These are phyloP conservation scores for Pachysandra terminalis DNA, from an alignment of 164 flowering plant genomes.

Conservation along the genomic window DNA sequence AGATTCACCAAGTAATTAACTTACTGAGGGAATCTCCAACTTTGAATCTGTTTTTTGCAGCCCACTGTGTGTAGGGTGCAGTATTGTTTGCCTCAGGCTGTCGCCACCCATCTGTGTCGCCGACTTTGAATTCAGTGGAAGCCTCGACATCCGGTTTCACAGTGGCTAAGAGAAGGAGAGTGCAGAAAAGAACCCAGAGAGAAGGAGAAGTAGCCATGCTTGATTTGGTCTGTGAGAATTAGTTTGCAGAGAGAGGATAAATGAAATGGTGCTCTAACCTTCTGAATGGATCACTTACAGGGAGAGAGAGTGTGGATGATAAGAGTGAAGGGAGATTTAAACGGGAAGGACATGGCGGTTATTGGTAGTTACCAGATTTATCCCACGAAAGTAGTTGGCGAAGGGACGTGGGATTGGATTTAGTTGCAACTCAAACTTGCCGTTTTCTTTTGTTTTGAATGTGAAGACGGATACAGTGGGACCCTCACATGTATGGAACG, in stretches of 20 bases:
- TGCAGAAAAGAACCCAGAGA: slow-evolving; percentile 6
- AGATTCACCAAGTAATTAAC: slow-evolving; percentile 8
- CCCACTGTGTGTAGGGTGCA: slow-evolving; percentile 43
- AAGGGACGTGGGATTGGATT: not conserved
- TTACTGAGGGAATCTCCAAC: slow-evolving; percentile 63
- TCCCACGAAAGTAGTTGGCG: no score
- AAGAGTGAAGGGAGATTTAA: not conserved
- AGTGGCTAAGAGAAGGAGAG: slow-evolving; percentile 4
- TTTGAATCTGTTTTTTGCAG: slow-evolving; percentile 40
- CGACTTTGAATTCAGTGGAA: slow-evolving; percentile 41
- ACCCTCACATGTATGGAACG: no score
- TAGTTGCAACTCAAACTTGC: not conserved
- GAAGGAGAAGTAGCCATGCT: no score
- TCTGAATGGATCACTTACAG: not conserved
- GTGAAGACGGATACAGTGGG: no score
- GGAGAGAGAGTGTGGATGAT: not conserved
- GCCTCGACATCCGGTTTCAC: slow-evolving; percentile 5
- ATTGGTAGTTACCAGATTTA: not conserved
- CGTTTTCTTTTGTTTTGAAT: not conserved
- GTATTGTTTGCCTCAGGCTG: slow-evolving; percentile 34
- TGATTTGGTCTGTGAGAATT: no score
- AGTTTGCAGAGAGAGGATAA: not conserved
- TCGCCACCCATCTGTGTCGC: slow-evolving; percentile 45
- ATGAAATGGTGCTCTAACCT: no score
- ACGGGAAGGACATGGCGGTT: slow-evolving; percentile 3